Evolutionary conservation across 2,329 filamentous ascomycete species (phyloP).

Genomic region (Dactylellina haptotyla): DNA sequence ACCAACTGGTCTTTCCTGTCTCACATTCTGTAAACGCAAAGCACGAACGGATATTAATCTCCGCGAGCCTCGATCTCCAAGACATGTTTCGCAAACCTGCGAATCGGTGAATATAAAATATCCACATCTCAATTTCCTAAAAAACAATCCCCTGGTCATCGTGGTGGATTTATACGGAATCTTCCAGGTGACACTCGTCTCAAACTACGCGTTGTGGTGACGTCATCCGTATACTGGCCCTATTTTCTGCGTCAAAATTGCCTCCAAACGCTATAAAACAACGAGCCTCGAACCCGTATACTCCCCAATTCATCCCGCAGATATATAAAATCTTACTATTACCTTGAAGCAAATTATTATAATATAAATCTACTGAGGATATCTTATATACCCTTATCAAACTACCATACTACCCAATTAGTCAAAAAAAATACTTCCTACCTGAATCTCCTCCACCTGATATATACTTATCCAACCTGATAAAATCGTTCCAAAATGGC

Average conservation of each 20-base stretch:
- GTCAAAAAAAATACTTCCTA: no score
- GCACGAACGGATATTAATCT: not conserved
- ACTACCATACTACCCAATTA: no score
- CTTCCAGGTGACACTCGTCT: not conserved
- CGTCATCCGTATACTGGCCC: slow-evolving; percentile 13
- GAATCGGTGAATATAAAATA: not conserved
- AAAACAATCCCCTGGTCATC: no score
- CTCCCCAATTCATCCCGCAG: not conserved
- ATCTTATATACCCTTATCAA: no score
- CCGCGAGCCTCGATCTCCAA: not conserved
- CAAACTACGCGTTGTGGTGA: slow-evolving; percentile 13
- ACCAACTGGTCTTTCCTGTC: no score
- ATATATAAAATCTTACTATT: not conserved
- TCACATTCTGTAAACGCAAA: no score
- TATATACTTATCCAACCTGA: not conserved
- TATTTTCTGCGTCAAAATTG: no score
- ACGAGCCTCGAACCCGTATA: no score
- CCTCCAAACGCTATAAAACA: not conserved
- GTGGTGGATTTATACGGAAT: not conserved
- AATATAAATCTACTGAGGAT: not conserved
- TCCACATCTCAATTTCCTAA: no score
- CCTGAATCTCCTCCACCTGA: not conserved
- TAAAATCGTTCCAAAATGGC: slow-evolving; percentile 6
- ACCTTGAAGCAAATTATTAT: not conserved
- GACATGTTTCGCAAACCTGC: not conserved